Base-by-base conservation (phyloP, 768 basidiomycete genomes). In the Neoboletus subvelutipes region DNA sequence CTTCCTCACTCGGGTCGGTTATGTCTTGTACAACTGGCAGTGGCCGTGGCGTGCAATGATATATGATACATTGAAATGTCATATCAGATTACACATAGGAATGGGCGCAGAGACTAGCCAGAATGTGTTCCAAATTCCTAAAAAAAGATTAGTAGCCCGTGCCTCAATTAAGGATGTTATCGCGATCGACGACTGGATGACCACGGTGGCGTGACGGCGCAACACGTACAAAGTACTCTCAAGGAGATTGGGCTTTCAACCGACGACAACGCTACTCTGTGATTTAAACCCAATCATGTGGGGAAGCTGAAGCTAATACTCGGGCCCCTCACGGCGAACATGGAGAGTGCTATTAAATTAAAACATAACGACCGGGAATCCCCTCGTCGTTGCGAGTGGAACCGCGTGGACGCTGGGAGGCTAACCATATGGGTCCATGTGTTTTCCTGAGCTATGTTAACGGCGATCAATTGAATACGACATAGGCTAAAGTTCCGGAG, bases 231-330 rank as follows among this genome's bases (percentile, higher is more conserved):
- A 56, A 81, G 77, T 72, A 79, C 9, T 78, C 78, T 20, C 77
- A 80, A 81, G 81, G 50, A 81, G 86, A 26, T 83, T 83, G 66
- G 67, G 31, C 79, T 81, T 84, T 86, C 67, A 83, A 81, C 67
- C 67, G 74, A 28, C 76, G 80, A 42, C 50, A 52, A 41, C 42
- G 36, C 20, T 41, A 20, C 49, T 3, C n/a, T 33, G 34, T 59
- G 55, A 20, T 40, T 40, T 40, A 40, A 40, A 40, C 55, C 20
- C 39, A 49, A 49, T 47, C 47, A 49, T 62, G 58, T 41, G 64
- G 69, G 60, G 67, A 61, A 66, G 57, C 37, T 36, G 39, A 15
- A 20, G 46, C 11, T 37, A 18, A 40, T 45, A 36, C 28, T 41
- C 33, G 41, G 47, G 51, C 18, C 39, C 37, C 39, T 54, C 22